phyloP scores from a whole-genome alignment of 495 filamentous ascomycete species.

The Xylaria flabelliformis region DNA sequence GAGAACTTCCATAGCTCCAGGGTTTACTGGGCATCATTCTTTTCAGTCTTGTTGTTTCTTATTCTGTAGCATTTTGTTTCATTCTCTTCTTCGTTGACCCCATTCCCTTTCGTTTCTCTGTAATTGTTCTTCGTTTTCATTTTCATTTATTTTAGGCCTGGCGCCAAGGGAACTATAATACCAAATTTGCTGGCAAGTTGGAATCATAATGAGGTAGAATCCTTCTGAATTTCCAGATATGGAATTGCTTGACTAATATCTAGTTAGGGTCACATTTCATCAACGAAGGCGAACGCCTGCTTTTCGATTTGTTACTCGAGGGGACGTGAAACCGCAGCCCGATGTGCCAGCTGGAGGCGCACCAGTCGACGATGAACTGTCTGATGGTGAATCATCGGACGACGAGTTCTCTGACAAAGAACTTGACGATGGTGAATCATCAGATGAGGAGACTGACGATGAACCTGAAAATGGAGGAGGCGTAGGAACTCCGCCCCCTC shows the following conservation, averaged over 20 bases:
- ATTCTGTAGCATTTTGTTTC: background rate
- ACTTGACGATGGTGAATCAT: background rate
- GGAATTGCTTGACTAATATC: background rate
- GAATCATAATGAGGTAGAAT: conserved; percentile 13
- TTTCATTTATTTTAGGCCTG: conserved; percentile 8
- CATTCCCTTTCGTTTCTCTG: background rate
- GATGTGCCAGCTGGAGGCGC: background rate
- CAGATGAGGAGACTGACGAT: conserved; percentile 4
- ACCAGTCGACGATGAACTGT: background rate
- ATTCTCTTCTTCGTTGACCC: background rate
- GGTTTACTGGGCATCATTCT: background rate
- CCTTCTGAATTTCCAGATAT: too few relatives aligned
- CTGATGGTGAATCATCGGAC: conserved; percentile 7
- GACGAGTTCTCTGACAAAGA: background rate
- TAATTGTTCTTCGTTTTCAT: background rate
- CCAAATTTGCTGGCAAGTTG: background rate
- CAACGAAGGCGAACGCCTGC: conserved; percentile 2
- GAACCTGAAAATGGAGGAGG: background rate
- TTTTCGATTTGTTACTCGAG: background rate
- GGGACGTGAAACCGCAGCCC: background rate
- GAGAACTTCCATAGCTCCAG: background rate
- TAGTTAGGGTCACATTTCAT: background rate
- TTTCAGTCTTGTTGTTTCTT: background rate
- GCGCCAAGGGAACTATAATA: background rate
- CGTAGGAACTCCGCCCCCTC: background rate